Evolutionary conservation across 108 stramenopile genomes (phyloP).

Genomic region (Cyclotella cryptica): DNA sequence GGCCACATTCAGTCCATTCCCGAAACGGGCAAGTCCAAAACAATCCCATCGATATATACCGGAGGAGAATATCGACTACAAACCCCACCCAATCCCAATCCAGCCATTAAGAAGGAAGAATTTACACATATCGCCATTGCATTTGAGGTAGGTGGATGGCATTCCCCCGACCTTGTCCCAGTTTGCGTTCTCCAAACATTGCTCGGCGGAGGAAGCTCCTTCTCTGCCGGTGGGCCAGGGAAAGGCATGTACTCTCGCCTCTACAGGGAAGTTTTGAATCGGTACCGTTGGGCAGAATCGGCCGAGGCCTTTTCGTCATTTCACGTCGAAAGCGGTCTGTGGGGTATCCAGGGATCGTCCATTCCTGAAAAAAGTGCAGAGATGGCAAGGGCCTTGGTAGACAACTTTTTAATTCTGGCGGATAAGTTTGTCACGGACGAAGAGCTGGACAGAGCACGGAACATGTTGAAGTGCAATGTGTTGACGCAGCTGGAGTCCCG

Average conservation of each 20-base stretch:
- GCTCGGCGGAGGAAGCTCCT: constrained; percentile 95
- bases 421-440: constrained; percentile 70
- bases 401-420: constrained; percentile 83
- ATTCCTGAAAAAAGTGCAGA: constrained; percentile 64
- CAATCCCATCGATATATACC: constrained; percentile 64
- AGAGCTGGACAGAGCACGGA: constrained; percentile 94
- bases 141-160: constrained; percentile 97
- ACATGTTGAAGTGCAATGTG: constrained; percentile 98
- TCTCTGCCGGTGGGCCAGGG: constrained; percentile 99
- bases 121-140: constrained; percentile 90
- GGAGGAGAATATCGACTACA: constrained; percentile 68
- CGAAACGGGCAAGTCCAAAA: constrained; percentile 19
- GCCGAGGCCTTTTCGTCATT: constrained; percentile 94
- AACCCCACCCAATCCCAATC: constrained; percentile 45
- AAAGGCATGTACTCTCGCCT: constrained; percentile 99
- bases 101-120: constrained; percentile 67
- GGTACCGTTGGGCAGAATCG: constrained; percentile 92
- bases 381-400: constrained; percentile 75
- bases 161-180: constrained; percentile 88
- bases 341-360: constrained; percentile 88
- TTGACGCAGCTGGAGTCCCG: constrained; percentile 97
- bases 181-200: constrained; percentile 96
- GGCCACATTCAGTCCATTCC: constrained; percentile 54
- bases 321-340: constrained; percentile 91
- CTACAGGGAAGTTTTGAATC: constrained; percentile 95